Conservation (phyloP, 345 rosid species). For the Jatropha curcas region DNA sequence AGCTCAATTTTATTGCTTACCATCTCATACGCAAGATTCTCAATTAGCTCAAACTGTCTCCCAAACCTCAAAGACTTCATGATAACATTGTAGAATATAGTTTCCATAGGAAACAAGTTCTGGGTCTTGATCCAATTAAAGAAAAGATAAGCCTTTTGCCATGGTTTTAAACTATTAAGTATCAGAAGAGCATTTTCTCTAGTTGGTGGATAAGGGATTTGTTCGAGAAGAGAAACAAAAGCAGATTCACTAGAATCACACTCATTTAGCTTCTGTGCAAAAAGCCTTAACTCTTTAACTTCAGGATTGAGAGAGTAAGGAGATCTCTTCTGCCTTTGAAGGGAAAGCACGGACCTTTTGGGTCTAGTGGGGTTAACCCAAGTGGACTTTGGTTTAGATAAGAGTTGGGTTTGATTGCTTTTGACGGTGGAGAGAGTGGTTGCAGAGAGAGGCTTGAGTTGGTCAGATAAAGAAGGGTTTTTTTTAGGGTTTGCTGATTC, state of each 20-base stretch:
- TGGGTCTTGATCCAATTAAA: constrained; percentile 69
- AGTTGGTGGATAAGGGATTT: constrained; percentile 55
- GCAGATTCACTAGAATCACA: constrained; percentile 48
- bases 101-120: constrained; percentile 76
- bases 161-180: constrained; percentile 62
- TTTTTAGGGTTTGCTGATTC: constrained; percentile 38
- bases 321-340: constrained; percentile 73
- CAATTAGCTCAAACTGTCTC: constrained; percentile 78
- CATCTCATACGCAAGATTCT: constrained; percentile 84
- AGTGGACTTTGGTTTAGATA: constrained; percentile 74
- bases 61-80: constrained; percentile 90
- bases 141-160: constrained; percentile 72
- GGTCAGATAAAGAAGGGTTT: constrained; percentile 74
- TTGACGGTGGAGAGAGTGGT: constrained; percentile 51
- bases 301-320: constrained; percentile 61
- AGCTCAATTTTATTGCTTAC: constrained; percentile 65
- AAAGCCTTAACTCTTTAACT: constrained; percentile 56
- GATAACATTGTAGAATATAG: constrained; percentile 71
- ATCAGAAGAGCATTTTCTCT: constrained; percentile 70
- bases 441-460: constrained; percentile 72
- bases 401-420: constrained; percentile 38
- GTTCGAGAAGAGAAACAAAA: constrained; percentile 48
- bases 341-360: constrained; percentile 81
- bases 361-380: constrained; percentile 87
- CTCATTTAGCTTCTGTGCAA: constrained; percentile 69